Conservation (phyloP, 192 early-diverging fungal species). For the Gryganskiella cystojenkinii region DNA sequence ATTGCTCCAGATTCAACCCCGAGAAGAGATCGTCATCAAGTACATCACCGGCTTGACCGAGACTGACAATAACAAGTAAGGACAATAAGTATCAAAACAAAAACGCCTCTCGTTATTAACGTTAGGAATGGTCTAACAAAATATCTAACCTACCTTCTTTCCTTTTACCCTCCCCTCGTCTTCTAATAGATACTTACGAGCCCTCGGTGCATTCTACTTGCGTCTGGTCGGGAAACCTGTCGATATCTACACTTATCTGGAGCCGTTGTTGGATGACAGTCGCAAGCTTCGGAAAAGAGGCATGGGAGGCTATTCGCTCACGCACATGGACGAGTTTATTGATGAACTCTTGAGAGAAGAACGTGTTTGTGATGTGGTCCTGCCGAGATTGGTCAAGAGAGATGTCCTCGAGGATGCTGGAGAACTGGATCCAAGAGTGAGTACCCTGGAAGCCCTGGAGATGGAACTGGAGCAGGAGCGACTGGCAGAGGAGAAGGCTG, state of each 20-base stretch:
- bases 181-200: slow-evolving; percentile 77
- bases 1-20: slow-evolving; percentile 93
- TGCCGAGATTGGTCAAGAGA: slow-evolving; percentile 86
- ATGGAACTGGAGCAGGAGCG: slow-evolving; percentile 48
- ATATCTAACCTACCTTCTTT: not conserved
- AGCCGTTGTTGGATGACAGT: slow-evolving; percentile 87
- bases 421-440: slow-evolving; percentile 82
- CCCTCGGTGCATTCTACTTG: slow-evolving; percentile 90
- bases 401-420: slow-evolving; percentile 86
- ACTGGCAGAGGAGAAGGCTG: slow-evolving; percentile 22
- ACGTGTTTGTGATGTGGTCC: slow-evolving; percentile 88
- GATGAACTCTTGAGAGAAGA: slow-evolving; percentile 84
- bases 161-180: not conserved
- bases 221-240: slow-evolving; percentile 79
- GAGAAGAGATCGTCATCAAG: slow-evolving; percentile 85
- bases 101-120: slow-evolving; percentile 75
- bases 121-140: not conserved
- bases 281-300: slow-evolving; percentile 80
- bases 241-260: slow-evolving; percentile 88
- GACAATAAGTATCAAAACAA: slow-evolving; percentile 52
- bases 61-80: slow-evolving; percentile 48
- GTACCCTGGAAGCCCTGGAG: slow-evolving; percentile 74
- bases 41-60: slow-evolving; percentile 68
- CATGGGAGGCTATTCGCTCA: slow-evolving; percentile 54
- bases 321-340: slow-evolving; percentile 92